A percentile compares a stretch with the other conserved stretches of the same genome.
phyloP scores from a whole-genome alignment of 2,329 filamentous ascomycete species.

The Diplodia seriata region DNA sequence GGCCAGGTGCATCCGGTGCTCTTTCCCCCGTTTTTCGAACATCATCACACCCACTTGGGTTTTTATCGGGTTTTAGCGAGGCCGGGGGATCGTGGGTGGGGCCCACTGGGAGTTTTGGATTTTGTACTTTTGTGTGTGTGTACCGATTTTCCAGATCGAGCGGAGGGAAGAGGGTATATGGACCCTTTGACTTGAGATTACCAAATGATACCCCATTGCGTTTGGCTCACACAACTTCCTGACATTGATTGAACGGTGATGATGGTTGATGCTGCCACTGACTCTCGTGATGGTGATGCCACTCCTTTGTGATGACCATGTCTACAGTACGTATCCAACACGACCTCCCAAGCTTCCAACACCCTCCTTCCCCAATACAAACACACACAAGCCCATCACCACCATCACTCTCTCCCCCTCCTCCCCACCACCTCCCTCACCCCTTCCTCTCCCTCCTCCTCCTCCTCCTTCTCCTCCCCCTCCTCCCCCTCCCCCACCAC shows the following conservation, averaged over 20 bases:
- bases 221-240: neutral
- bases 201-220: neutral
- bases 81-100: neutral
- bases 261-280: no score
- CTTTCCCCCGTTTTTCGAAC: conserved; percentile 4
- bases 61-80: conserved; percentile 21
- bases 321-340: no score
- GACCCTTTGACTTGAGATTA: conserved; percentile 3
- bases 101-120: neutral
- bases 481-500: conserved; percentile 64
- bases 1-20: neutral
- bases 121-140: neutral
- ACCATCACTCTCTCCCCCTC: no score
- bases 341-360: no score
- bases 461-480: no score
- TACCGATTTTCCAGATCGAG: neutral
- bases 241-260: neutral
- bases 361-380: no score
- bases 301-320: no score
- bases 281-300: no score
- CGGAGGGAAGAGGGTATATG: conserved; percentile 19
- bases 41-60: neutral
- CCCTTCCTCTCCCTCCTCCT: no score
- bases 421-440: no score
- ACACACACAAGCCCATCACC: no score